phyloP scores from a whole-genome alignment of 768 basidiomycete species.

The Gymnopilus junonius region DNA sequence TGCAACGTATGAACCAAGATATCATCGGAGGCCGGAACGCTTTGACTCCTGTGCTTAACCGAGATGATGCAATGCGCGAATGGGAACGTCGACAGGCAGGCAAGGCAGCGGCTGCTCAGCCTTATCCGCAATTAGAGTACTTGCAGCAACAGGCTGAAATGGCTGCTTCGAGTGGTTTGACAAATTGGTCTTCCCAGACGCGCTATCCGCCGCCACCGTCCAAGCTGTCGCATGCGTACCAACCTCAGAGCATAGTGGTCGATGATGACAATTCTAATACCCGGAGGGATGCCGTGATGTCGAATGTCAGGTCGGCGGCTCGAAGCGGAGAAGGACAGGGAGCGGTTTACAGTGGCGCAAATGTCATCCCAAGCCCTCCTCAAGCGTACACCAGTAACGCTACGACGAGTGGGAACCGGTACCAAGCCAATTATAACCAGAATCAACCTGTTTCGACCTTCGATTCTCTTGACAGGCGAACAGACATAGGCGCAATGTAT shows the following conservation, averaged over 20 bases:
- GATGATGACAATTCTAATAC: slow-evolving; percentile 50
- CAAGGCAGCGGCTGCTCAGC: slow-evolving; percentile 69
- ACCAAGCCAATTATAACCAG: slow-evolving; percentile 58
- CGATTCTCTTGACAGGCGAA: slow-evolving; percentile 63
- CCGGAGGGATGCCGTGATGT: slow-evolving; percentile 81
- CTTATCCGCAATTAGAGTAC: slow-evolving; percentile 89
- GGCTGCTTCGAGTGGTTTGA: slow-evolving; percentile 63
- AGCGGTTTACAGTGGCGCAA: slow-evolving; percentile 47
- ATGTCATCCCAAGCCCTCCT: slow-evolving; percentile 74
- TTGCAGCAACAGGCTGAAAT: slow-evolving; percentile 93
- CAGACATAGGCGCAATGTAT: slow-evolving; percentile 72
- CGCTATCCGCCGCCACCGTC: slow-evolving; percentile 70
- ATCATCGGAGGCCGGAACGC: slow-evolving; percentile 79
- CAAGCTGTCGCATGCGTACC: slow-evolving; percentile 67
- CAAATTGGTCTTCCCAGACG: slow-evolving; percentile 53
- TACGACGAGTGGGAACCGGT: slow-evolving; percentile 62
- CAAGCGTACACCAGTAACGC: slow-evolving; percentile 66
- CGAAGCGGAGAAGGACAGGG: slow-evolving; percentile 47
- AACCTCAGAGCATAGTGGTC: slow-evolving; percentile 67
- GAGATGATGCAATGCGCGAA: slow-evolving; percentile 94
- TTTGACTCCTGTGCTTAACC: slow-evolving; percentile 90
- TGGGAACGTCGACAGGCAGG: slow-evolving; percentile 92
- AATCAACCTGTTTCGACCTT: slow-evolving; percentile 47
- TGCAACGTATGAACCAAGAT: slow-evolving; percentile 90
- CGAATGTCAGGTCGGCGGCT: slow-evolving; percentile 72